Percentiles rank a stretch among this genome's conserved stretches.
These are phyloP conservation scores for Cyphellophora europaea DNA, from an alignment of 2,329 filamentous ascomycete genomes.

Conservation along the genomic window DNA sequence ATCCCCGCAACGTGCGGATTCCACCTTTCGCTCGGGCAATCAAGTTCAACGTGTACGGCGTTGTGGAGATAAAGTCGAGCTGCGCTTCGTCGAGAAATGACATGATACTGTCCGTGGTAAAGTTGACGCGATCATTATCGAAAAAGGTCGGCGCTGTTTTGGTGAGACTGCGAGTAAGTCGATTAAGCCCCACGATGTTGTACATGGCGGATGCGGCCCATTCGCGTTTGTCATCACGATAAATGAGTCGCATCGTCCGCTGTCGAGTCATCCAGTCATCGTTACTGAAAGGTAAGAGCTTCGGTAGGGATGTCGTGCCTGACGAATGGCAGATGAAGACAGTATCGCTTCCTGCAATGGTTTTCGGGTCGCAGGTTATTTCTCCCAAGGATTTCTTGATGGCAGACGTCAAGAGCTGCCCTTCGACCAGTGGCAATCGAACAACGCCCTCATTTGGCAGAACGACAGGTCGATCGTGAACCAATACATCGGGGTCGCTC, in stretches of 20 bases:
- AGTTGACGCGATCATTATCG: not conserved
- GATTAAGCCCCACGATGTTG: not conserved
- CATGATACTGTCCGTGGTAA: not conserved
- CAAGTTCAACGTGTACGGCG: not conserved
- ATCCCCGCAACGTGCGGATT: not conserved
- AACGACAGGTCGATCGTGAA: not conserved
- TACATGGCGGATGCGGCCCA: not conserved
- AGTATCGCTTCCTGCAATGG: too few relatives aligned
- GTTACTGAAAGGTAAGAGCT: not conserved
- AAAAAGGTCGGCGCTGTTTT: not conserved
- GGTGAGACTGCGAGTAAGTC: not conserved
- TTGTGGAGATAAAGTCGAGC: not conserved
- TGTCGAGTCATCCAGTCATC: not conserved
- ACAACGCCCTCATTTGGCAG: too few relatives aligned
- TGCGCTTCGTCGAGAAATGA: not conserved
- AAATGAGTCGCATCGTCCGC: not conserved
- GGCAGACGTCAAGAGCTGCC: too few relatives aligned
- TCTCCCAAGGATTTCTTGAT: too few relatives aligned
- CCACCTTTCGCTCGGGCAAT: not conserved
- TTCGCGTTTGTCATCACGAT: not conserved
- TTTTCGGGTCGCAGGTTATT: too few relatives aligned
- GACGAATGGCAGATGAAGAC: not conserved
- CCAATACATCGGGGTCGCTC: not conserved
- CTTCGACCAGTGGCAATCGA: too few relatives aligned
- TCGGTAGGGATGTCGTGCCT: not conserved